Base-by-base conservation (phyloP, 2,329 filamentous ascomycete species). In the Cordyceps farinosa region DNA sequence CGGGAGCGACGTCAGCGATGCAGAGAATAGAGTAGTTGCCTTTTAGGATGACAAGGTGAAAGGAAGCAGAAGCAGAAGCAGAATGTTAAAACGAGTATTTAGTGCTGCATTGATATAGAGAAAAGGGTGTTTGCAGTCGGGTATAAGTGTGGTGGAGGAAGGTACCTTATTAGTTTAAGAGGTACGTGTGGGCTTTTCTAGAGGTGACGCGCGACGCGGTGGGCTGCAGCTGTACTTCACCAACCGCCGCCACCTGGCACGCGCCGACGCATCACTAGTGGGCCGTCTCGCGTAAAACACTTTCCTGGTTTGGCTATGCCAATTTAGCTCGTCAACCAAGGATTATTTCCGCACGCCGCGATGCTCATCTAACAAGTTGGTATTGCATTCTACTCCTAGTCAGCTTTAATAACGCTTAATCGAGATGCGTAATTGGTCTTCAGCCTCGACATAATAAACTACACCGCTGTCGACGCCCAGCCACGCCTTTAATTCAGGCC, bases 191-290 rank as follows among this genome's bases (percentile, higher is more conserved):
- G 44, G 32, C 34, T 59, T 57, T 47, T 51, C 22, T 15, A 40
- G 22, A 5, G 34, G 52, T 51, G 61, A 59, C 61, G 54, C 61
- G 61, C 61, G 61, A 63, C 61, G 61, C 61, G 61, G 47, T 63
- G 27, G 15, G 34, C 27, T 13, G 34, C 34, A 15, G 61, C 36
- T 63, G 27, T 9, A 27, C 17, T 13, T 44, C 45, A 17, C n/a
- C 42, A 27, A 51, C 32, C 30, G 45, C 60, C 52, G 52, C 44
- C 36, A 54, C 22, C 51, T 62, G 53, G 53, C 45, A 57, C 61
- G 61, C 61, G 60, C 42, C 60, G 54, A 47, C 50, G 51, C 36
- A 51, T 40, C 52, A 30, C 29, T 56, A 36, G 27, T 44, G 57
- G 45, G 32, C 34, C 59, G n/a, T 34, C 40, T 27, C 59, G 40